Base-by-base conservation (phyloP, 169 alveolate genomes). In the Plasmodium fragile region DNA sequence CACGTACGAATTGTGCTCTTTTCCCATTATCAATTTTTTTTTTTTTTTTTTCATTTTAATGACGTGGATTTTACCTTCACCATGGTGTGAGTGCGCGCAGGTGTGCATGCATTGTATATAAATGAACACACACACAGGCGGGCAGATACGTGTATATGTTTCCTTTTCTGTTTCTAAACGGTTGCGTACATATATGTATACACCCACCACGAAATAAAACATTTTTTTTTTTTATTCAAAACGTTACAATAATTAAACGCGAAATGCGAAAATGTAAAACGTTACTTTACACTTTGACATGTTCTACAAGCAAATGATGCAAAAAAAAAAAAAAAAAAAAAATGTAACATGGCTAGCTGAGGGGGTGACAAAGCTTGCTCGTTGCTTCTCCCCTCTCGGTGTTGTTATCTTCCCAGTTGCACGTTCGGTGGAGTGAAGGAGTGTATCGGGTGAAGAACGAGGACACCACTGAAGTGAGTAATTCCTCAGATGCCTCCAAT, bases 1-100 rank as follows among this genome's bases (percentile, higher is more conserved):
- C 75, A 65, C 30, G n/a, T 65, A n/a, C 5, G 36, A 25, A 65
- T 65, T 65, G 11, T 4, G 36, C 13, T 65, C 16, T 65, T 65
- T 65, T 65, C 75, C 75, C 75, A 65, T 65, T 65, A 65, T 65
- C 13, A 65, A 65, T 7, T 59, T 65, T 65, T 65, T 55, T 34
- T 34, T 5, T 55, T 59, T 59, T 65, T 65, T 65, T 65, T 65
- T 65, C 4, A 25, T 65, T 65, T 65, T 65, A 25, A 25, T 65
- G 4, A 65, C 5, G 75, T 65, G 30, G 39, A 25, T 65, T 65
- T 22, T 49, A 13, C 59, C 59, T 22, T 13, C 0, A 49, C 13
- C 22, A 49, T 7, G 18, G 6, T 11, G 59, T 49, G 5, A 13
- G 3, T 22, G 59, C 5, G 55, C 3, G 7, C 59, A 49, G 18